Evolutionary conservation across 2,329 filamentous ascomycete species (phyloP).

Genomic region (Pseudogymnoascus sp.): DNA sequence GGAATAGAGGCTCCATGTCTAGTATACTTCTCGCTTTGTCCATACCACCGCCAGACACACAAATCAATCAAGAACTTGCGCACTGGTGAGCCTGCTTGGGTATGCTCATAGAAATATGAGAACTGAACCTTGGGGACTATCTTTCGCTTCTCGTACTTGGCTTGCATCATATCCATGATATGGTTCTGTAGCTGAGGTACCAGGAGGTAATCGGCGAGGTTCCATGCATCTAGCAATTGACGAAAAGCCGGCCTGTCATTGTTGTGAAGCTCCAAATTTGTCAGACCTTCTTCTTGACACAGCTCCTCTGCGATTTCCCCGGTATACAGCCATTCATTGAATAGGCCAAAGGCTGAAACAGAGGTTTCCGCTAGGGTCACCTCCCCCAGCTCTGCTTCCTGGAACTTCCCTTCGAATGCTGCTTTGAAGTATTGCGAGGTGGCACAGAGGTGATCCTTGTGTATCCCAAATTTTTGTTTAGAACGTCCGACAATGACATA

Average conservation of each 20-base stretch:
- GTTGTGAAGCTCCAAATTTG: too few relatives aligned
- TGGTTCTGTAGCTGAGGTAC: background rate
- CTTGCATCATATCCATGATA: background rate
- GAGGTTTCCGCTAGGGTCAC: slow-evolving; percentile 12
- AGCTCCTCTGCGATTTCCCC: background rate
- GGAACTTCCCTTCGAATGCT: slow-evolving; percentile 13
- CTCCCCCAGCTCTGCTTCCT: slow-evolving; percentile 11
- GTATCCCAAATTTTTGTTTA: slow-evolving; percentile 15
- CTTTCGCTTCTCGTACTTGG: background rate
- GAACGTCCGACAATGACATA: slow-evolving; percentile 13
- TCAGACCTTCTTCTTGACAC: background rate
- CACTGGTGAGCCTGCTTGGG: background rate
- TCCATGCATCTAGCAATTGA: background rate
- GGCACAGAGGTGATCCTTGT: slow-evolving; percentile 16
- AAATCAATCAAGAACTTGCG: background rate
- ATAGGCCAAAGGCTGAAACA: slow-evolving; percentile 11
- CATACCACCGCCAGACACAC: background rate
- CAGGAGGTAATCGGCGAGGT: background rate
- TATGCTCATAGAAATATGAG: background rate
- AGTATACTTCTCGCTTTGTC: background rate
- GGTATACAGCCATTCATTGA: slow-evolving; percentile 16
- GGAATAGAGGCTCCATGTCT: background rate
- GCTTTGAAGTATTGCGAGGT: slow-evolving; percentile 18
- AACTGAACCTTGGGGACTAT: background rate
- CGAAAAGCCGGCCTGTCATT: background rate